A percentile compares a stretch with the other conserved stretches of the same genome.
These are phyloP conservation scores for Hydrangea macrophylla DNA, from an alignment of 148 eudicot species.

Conservation along the genomic window DNA sequence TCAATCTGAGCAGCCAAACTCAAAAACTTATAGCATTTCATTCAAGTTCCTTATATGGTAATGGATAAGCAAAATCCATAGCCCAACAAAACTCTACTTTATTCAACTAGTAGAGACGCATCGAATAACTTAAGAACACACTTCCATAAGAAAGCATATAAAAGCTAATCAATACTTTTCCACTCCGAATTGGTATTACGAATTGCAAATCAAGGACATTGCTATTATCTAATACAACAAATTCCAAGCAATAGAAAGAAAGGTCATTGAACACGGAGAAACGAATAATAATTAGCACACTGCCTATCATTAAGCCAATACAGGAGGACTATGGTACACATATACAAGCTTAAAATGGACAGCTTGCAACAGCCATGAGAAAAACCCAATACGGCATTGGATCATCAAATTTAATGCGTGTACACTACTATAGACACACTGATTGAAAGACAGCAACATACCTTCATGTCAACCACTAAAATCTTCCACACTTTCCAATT, in stretches of 20 bases:
- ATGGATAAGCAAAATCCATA: too few relatives aligned
- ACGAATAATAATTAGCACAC: slow-evolving; percentile 15
- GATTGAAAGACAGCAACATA: slow-evolving; percentile 22
- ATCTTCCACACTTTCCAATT: slow-evolving; percentile 19
- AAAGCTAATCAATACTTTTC: background rate
- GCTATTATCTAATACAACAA: background rate
- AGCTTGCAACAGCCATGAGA: slow-evolving; percentile 20
- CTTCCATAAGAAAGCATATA: too few relatives aligned
- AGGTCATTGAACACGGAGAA: background rate
- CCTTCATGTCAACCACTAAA: slow-evolving; percentile 22
- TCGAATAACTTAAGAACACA: too few relatives aligned
- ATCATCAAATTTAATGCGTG: slow-evolving; percentile 18
- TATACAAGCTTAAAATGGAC: slow-evolving; percentile 23
- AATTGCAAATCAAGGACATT: background rate
- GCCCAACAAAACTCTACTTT: too few relatives aligned
- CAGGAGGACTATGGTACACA: slow-evolving; percentile 21
- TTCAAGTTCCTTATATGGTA: too few relatives aligned
- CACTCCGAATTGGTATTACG: background rate
- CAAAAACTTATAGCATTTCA: too few relatives aligned
- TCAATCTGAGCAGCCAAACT: too few relatives aligned
- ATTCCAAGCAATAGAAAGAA: background rate
- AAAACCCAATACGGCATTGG: slow-evolving; percentile 12
- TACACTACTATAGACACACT: slow-evolving; percentile 19
- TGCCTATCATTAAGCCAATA: slow-evolving; percentile 17
- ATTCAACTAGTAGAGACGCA: too few relatives aligned